phyloP scores from a whole-genome alignment of 768 basidiomycete genomes.

The Russula abietina region DNA sequence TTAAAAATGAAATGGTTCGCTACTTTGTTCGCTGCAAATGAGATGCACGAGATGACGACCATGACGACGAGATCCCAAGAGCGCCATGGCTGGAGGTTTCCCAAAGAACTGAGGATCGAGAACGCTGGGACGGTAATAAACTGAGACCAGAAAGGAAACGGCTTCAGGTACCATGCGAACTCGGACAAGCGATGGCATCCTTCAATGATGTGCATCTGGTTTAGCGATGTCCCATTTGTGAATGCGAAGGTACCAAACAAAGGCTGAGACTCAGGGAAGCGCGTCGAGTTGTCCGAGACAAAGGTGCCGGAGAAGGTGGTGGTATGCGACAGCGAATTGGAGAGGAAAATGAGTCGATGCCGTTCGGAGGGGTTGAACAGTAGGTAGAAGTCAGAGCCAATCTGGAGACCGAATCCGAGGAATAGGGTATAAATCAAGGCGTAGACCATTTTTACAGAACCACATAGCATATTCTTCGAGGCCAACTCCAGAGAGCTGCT shows the following conservation, averaged over 20 bases:
- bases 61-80: conserved; percentile 70
- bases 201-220: conserved; percentile 43
- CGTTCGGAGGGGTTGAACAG: conserved; percentile 56
- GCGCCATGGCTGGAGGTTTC: conserved; percentile 67
- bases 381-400: conserved; percentile 73
- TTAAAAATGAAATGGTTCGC: conserved; percentile 80
- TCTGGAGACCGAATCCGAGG: conserved; percentile 75
- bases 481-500: conserved; percentile 77
- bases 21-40: conserved; percentile 69
- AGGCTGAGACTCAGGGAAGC: conserved; percentile 37
- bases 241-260: conserved; percentile 61
- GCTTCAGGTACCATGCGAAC: conserved; percentile 73
- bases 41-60: conserved; percentile 75
- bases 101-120: conserved; percentile 61
- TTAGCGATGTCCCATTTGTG: conserved; percentile 44
- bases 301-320: conserved; percentile 58
- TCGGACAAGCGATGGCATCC: conserved; percentile 59
- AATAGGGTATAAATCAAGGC: conserved; percentile 79
- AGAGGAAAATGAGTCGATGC: conserved; percentile 46
- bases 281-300: conserved; percentile 46
- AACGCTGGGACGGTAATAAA: conserved; percentile 70
- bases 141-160: conserved; percentile 68
- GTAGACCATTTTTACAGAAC: conserved; percentile 80
- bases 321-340: conserved; percentile 43
- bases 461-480: conserved; percentile 61